Evolutionary conservation across 139 green algal genomes (phyloP).

Genomic region (Chlorella sp.): DNA sequence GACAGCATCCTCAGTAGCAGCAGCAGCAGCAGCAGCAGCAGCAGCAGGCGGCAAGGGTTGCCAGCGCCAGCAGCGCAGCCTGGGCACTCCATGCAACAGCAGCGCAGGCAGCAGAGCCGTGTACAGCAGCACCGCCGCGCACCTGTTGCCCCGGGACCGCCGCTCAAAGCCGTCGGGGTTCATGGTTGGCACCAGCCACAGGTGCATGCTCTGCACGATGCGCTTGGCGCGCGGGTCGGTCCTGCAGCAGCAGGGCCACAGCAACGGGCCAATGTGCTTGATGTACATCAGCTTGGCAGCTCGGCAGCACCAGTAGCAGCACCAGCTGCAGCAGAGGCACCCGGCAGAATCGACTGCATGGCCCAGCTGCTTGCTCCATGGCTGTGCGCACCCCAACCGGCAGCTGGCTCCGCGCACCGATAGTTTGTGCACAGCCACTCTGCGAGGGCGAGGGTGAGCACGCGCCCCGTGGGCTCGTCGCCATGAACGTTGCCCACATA

Average conservation of each 20-base stretch:
- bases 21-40: not conserved
- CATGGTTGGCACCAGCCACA: constrained; percentile 80
- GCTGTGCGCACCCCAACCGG: too few species aligned
- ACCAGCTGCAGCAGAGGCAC: too few species aligned
- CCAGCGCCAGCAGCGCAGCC: too few species aligned
- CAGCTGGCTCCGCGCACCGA: not conserved
- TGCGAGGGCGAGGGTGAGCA: constrained; percentile 78
- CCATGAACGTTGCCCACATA: constrained; percentile 91
- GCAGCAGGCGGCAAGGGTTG: too few species aligned
- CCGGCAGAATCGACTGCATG: too few species aligned
- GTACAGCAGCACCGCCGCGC: not conserved
- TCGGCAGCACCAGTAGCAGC: too few species aligned
- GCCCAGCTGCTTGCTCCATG: too few species aligned
- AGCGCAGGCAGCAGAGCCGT: not conserved
- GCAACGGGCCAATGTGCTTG: too few species aligned
- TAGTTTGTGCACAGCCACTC: constrained; percentile 83
- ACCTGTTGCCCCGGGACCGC: constrained; percentile 66
- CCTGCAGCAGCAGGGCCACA: too few species aligned
- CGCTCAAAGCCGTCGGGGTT: constrained; percentile 94
- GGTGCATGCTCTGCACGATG: constrained; percentile 71
- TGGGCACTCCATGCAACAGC: too few species aligned
- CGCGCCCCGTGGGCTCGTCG: constrained; percentile 86
- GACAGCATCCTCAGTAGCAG: not conserved
- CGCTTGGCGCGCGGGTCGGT: constrained; percentile 28
- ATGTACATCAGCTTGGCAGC: too few species aligned